phyloP scores from a whole-genome alignment of 1,139 yeast genomes.

The Kodamaea arcana region DNA sequence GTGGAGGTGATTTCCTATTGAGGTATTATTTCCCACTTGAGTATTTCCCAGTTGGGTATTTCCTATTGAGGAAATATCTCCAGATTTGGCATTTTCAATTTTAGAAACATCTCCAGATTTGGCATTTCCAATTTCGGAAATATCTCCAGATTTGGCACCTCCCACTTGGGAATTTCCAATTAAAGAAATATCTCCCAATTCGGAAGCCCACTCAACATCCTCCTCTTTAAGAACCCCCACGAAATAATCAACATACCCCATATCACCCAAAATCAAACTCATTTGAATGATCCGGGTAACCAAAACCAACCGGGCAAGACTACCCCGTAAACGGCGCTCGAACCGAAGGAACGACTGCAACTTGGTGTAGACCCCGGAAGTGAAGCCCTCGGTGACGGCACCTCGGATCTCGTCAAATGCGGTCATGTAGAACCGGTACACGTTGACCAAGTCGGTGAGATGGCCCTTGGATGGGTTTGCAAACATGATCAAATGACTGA shows the following conservation, averaged over 20 bases:
- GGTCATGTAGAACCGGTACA: constrained; percentile 47
- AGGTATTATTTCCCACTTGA: no score
- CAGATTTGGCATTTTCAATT: no score
- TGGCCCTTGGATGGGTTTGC: constrained; percentile 24
- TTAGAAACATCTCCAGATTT: no score
- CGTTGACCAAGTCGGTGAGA: constrained; percentile 24
- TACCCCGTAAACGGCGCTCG: constrained; percentile 35
- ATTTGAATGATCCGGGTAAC: constrained; percentile 33
- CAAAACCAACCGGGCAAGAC: constrained; percentile 34
- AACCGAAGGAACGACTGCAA: constrained; percentile 58
- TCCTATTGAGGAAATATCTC: no score
- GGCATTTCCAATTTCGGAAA: no score
- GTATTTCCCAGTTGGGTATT: no score
- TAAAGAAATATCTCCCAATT: no score
- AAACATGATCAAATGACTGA: constrained; percentile 54
- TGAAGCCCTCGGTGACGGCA: constrained; percentile 47
- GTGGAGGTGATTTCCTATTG: no score
- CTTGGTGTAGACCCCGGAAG: constrained; percentile 54
- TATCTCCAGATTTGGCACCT: no score
- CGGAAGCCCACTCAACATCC: constrained; percentile 9
- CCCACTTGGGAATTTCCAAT: no score
- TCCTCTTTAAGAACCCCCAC: constrained; percentile 12
- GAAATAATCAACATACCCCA: constrained; percentile 29
- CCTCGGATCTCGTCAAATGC: constrained; percentile 47
- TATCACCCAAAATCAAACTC: constrained; percentile 33